Evolutionary conservation across 1,139 yeast genomes (phyloP).

Genomic region (Petasospora fabianii): DNA sequence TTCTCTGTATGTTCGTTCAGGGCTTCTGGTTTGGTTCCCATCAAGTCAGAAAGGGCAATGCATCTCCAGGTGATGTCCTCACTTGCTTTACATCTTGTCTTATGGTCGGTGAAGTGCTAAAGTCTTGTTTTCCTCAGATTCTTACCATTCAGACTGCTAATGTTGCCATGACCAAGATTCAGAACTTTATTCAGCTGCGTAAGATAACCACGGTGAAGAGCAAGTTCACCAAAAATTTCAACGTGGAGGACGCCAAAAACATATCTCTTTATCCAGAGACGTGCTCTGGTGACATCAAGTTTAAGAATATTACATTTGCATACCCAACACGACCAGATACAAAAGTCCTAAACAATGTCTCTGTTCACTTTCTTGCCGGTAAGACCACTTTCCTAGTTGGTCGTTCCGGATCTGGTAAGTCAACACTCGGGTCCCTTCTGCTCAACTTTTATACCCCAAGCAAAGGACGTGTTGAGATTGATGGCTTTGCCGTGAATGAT

Average conservation of each 20-base stretch:
- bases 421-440: slow-evolving; percentile 67
- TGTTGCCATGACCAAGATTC: slow-evolving; percentile 49
- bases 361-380: slow-evolving; percentile 43
- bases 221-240: slow-evolving; percentile 12
- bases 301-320: slow-evolving; percentile 52
- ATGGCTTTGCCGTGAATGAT: slow-evolving; percentile 43
- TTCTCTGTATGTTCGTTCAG: slow-evolving; percentile 77
- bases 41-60: slow-evolving; percentile 49
- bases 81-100: slow-evolving; percentile 84
- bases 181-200: slow-evolving; percentile 19
- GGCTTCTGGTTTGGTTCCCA: slow-evolving; percentile 87
- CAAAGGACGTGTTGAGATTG: slow-evolving; percentile 52
- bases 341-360: slow-evolving; percentile 43
- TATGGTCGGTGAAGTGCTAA: slow-evolving; percentile 58
- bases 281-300: slow-evolving; percentile 44
- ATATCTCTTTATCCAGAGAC: slow-evolving; percentile 30
- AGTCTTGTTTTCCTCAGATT: slow-evolving; percentile 48
- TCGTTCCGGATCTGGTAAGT: slow-evolving; percentile 88
- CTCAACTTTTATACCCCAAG: slow-evolving; percentile 51
- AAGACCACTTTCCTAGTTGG: slow-evolving; percentile 68
- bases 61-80: slow-evolving; percentile 60
- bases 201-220: slow-evolving; percentile 16
- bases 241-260: slow-evolving; percentile 17
- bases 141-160: slow-evolving; percentile 59
- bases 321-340: slow-evolving; percentile 55